These are phyloP conservation scores for Mycena citricolor DNA, from an alignment of 1,284 basidiomycete species.

Conservation along the genomic window DNA sequence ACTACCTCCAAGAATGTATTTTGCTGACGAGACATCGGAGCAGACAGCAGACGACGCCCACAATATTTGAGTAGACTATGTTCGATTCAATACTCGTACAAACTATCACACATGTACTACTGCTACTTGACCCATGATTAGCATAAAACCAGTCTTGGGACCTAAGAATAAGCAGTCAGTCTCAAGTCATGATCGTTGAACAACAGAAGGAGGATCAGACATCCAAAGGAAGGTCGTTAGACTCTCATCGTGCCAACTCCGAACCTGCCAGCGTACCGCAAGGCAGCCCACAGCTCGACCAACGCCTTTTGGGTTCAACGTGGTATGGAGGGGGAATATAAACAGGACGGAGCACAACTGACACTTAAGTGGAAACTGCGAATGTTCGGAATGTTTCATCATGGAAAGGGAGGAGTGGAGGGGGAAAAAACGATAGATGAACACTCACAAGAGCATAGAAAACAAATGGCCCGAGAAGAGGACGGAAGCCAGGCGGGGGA, in stretches of 20 bases:
- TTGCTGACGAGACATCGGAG: slow-evolving; percentile 9
- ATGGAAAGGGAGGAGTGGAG: slow-evolving; percentile 27
- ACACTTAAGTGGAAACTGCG: slow-evolving; percentile 77
- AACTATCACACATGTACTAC: too few species aligned
- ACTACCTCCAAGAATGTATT: slow-evolving; percentile 13
- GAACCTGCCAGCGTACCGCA: slow-evolving; percentile 63
- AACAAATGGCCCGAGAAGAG: too few species aligned
- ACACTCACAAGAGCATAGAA: too few species aligned
- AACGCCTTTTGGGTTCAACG: slow-evolving; percentile 65
- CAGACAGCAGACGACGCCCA: neutral
- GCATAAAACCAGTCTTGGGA: too few species aligned
- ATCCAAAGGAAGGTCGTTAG: slow-evolving; percentile 72
- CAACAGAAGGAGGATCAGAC: slow-evolving; percentile 49
- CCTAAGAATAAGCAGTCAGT: slow-evolving; percentile 3
- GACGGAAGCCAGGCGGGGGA: slow-evolving; percentile 2
- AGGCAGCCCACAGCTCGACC: slow-evolving; percentile 60
- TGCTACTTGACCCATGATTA: too few species aligned
- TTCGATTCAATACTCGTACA: neutral
- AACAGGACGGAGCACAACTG: slow-evolving; percentile 72
- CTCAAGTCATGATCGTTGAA: neutral
- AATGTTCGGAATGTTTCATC: slow-evolving; percentile 71
- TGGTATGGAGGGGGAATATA: slow-evolving; percentile 47
- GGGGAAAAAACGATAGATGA: too few species aligned
- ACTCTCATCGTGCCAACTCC: slow-evolving; percentile 61
- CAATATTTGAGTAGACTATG: neutral